These are phyloP conservation scores for Lentinus brumalis DNA, from an alignment of 768 basidiomycete genomes.

Conservation along the genomic window DNA sequence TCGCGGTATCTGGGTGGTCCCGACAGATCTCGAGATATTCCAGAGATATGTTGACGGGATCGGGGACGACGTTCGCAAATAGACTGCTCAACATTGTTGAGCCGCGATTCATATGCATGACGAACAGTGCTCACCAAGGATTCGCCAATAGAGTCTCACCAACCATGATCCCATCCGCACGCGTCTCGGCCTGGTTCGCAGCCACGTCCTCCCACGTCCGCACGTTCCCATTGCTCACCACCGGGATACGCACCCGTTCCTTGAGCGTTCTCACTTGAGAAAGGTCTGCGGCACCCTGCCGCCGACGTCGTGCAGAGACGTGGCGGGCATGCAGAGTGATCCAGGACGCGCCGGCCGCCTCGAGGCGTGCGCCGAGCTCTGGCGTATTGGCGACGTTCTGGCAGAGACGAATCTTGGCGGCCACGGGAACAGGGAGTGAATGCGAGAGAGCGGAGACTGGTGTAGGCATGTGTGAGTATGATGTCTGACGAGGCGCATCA, in stretches of 20 bases:
- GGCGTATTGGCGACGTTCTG: constrained; percentile 50
- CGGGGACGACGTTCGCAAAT: constrained; percentile 55
- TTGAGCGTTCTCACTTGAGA: constrained; percentile 59
- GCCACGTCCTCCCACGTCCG: constrained; percentile 57
- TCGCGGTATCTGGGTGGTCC: constrained; percentile 47
- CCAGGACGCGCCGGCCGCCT: constrained; percentile 69
- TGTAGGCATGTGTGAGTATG: no score
- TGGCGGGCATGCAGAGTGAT: constrained; percentile 75
- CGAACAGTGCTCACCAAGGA: constrained; percentile 54
- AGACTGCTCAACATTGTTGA: constrained; percentile 41
- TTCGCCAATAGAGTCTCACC: constrained; percentile 77
- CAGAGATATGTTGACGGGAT: constrained; percentile 65
- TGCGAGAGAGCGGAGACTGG: constrained; percentile 66
- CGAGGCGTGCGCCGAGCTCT: constrained; percentile 57
- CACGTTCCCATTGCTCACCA: constrained; percentile 83
- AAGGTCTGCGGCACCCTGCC: constrained; percentile 74
- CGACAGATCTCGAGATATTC: constrained; percentile 70
- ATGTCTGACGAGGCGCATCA: no score
- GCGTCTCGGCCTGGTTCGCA: constrained; percentile 54
- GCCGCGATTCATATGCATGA: background rate
- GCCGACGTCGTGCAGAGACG: constrained; percentile 66
- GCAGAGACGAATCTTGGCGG: constrained; percentile 55
- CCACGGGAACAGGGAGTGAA: constrained; percentile 64
- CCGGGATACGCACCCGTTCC: constrained; percentile 50
- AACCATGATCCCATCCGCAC: constrained; percentile 79